Evolutionary conservation across 768 basidiomycete species (phyloP).

Genomic region (Boletus insuetus): DNA sequence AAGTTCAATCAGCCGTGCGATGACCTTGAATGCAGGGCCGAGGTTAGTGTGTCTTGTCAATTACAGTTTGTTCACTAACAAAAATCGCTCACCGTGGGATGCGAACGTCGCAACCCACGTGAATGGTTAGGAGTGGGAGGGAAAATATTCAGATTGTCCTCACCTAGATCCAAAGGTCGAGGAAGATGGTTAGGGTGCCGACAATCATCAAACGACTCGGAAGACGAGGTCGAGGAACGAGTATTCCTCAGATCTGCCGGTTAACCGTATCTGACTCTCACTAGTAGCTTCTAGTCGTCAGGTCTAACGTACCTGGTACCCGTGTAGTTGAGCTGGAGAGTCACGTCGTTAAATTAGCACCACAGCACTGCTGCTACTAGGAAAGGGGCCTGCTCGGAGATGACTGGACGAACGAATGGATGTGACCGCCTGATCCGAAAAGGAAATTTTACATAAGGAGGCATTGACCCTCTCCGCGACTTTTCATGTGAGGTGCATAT

Average conservation of each 20-base stretch:
- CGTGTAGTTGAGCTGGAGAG: too few species aligned
- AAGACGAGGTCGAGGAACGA: too few species aligned
- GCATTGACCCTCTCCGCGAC: slow-evolving; percentile 1
- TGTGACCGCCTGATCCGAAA: not conserved
- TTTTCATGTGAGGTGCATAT: slow-evolving; percentile 9
- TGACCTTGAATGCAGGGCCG: not conserved
- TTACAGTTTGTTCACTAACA: not conserved
- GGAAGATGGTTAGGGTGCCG: not conserved
- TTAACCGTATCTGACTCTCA: too few species aligned
- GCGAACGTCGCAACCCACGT: not conserved
- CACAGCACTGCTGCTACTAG: too few species aligned
- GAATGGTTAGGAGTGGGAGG: not conserved
- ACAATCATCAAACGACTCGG: not conserved
- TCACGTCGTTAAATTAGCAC: too few species aligned
- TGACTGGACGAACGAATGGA: too few species aligned
- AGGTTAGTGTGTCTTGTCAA: not conserved
- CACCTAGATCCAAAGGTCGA: not conserved
- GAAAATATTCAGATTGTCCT: not conserved
- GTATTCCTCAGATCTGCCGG: too few species aligned
- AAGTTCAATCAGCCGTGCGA: not conserved
- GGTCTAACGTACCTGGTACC: too few species aligned
- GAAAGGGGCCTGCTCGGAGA: too few species aligned
- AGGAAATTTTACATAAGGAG: slow-evolving; percentile 29
- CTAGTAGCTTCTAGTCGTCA: too few species aligned
- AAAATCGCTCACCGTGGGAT: slow-evolving; percentile 1